phyloP scores from a whole-genome alignment of 768 basidiomycete species.

The Naganishia antarctica region DNA sequence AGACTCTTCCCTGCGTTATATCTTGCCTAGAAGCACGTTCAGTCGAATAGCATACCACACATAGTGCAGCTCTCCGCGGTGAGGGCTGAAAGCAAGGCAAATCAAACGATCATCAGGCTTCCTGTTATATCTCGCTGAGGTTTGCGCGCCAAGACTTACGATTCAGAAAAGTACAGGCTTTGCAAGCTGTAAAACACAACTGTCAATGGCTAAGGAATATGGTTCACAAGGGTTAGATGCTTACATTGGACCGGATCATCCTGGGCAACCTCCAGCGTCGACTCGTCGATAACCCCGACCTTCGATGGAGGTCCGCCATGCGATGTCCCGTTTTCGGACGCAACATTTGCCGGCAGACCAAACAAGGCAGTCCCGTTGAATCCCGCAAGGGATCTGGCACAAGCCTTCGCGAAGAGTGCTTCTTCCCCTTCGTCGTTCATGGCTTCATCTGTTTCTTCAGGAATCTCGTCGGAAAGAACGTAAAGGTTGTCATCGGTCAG shows the following conservation, averaged over 20 bases:
- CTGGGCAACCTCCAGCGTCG: background rate
- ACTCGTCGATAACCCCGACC: background rate
- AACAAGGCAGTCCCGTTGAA: constrained; percentile 13
- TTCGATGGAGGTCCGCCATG: too few relatives aligned
- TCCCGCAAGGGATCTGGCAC: constrained; percentile 1
- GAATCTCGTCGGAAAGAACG: constrained; percentile 14
- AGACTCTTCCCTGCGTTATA: too few relatives aligned
- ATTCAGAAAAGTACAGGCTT: constrained; percentile 10
- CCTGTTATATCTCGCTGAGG: too few relatives aligned
- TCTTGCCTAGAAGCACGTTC: background rate
- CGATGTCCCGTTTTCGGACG: background rate
- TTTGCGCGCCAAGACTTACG: too few relatives aligned
- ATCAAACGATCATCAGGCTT: too few relatives aligned
- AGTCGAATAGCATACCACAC: constrained; percentile 6
- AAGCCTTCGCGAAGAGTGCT: background rate
- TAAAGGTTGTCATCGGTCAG: constrained; percentile 17
- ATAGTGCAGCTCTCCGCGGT: background rate
- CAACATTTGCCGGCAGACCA: background rate
- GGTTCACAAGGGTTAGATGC: background rate
- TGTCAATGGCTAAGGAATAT: background rate
- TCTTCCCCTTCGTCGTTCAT: constrained; percentile 11
- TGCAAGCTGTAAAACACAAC: background rate
- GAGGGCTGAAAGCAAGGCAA: background rate
- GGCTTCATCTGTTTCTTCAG: constrained; percentile 1
- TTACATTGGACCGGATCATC: background rate